phyloP scores from a whole-genome alignment of 148 eudicot species.

The Camellia japonica region DNA sequence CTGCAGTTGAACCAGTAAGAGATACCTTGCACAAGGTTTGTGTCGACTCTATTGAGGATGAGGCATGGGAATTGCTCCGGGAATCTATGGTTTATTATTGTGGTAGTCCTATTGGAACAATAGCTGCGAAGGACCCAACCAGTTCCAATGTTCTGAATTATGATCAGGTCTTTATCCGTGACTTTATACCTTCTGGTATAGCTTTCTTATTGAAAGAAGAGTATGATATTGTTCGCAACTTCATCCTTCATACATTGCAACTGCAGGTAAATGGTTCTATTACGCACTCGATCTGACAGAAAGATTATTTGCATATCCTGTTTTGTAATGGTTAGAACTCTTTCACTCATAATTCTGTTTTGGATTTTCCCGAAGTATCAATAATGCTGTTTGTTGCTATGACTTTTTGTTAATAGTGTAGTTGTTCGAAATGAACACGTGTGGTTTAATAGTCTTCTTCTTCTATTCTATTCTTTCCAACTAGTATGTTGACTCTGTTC shows the following conservation, averaged over 20 bases:
- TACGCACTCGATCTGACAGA: not conserved
- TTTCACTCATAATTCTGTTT: not conserved
- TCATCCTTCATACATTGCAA: conserved; percentile 53
- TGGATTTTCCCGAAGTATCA: not conserved
- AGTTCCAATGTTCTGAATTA: conserved; percentile 47
- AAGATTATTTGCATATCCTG: not conserved
- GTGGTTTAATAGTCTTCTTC: not conserved
- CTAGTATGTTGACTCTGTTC: not conserved
- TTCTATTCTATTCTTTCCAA: not conserved
- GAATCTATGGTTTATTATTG: conserved; percentile 66
- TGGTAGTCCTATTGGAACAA: conserved; percentile 65
- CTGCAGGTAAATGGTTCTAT: conserved; percentile 36
- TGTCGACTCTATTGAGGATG: conserved; percentile 43
- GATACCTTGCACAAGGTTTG: conserved; percentile 16
- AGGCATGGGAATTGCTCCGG: conserved; percentile 60
- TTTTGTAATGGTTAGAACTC: not conserved
- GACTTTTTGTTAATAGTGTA: not conserved
- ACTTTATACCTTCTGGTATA: conserved; percentile 47
- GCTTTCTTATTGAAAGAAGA: conserved; percentile 58
- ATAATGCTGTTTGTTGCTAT: not conserved
- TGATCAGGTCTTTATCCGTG: conserved; percentile 62
- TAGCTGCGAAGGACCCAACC: conserved; percentile 69
- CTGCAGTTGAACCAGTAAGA: conserved; percentile 16
- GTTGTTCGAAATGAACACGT: not conserved
- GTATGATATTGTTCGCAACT: conserved; percentile 52